Base-by-base conservation (phyloP, 768 basidiomycete species). In the Trametes meyenii region DNA sequence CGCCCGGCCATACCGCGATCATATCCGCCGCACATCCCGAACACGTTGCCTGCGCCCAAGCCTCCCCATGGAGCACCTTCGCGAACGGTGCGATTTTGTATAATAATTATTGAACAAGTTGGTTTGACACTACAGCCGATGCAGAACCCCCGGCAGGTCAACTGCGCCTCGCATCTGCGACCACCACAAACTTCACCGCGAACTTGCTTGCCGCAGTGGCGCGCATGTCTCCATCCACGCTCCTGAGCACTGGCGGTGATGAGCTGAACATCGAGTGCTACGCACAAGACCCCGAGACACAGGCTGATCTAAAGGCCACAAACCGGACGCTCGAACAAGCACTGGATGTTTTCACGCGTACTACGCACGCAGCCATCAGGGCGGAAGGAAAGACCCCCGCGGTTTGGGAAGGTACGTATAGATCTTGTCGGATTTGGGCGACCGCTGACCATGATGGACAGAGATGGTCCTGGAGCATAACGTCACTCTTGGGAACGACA, bases 141-240 rank as follows among this genome's bases (percentile, higher is more conserved):
- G 33, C 60, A 67, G 79, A 82, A 58, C 82, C 82, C 6, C 81
- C 81, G 0, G 73, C 82, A 0, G 82, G 82, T 1, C 81, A 82
- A 59, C 74, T 82, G 2, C 76, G 78, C 4, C 70, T 82, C 54
- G 74, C 76, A 0, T 69, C 73, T 8, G 46, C 69, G 3, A 66
- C 63, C 0, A 74, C 73, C 7, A 66, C 69, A 36, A 63, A 71
- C 5, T 81, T 78, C 64, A 73, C 75, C 2, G 50, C 67, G 8
- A 62, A 62, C 5, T 57, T 82, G 8, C 67, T 81, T 40, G 55
- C 56, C 1, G 67, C 72, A 5, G 73, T 72, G 39, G 61, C 71
- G 11, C 62, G 60, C 19, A 43, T 74, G 39, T 69, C 74, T 24
- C 71, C 73, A 0, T 72, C 75, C 13, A 65, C 55, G 8, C 71